A percentile compares a stretch with the other conserved stretches of the same genome.
phyloP scores from a whole-genome alignment of 306 rosid species.

The Casuarina equisetifolia region DNA sequence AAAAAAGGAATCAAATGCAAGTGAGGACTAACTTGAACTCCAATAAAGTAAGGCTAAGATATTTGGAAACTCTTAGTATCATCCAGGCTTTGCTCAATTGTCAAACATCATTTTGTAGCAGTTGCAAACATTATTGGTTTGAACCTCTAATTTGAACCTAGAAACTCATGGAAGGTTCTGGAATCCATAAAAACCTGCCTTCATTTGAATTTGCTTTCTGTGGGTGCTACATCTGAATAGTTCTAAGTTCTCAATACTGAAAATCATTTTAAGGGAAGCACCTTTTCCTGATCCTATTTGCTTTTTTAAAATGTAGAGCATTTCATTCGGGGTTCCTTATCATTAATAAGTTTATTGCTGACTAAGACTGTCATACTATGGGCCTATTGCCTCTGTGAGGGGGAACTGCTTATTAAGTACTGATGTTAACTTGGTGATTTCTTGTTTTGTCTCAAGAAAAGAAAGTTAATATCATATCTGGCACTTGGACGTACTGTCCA shows the following conservation, averaged over 20 bases:
- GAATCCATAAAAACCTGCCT: background rate
- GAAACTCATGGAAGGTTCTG: too few species aligned
- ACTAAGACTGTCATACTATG: background rate
- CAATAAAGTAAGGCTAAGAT: background rate
- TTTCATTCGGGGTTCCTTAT: background rate
- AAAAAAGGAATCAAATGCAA: too few species aligned
- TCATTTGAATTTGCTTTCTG: background rate
- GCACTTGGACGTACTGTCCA: background rate
- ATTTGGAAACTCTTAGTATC: background rate
- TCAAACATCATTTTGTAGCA: too few species aligned
- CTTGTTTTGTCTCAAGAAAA: background rate
- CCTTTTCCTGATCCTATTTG: background rate
- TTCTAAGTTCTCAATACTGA: background rate
- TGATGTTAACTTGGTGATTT: background rate
- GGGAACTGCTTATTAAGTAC: background rate
- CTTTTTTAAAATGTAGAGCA: too few species aligned
- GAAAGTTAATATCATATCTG: background rate
- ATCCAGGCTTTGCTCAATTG: too few species aligned
- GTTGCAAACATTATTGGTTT: too few species aligned
- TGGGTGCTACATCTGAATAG: background rate
- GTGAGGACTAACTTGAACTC: background rate
- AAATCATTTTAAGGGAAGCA: background rate
- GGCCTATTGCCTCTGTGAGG: background rate
- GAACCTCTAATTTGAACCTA: too few species aligned
- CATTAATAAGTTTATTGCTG: background rate